A percentile compares a stretch with the other conserved stretches of the same genome.
phyloP scores from a whole-genome alignment of 106 monocot species.

The Cymbidium sinense region DNA sequence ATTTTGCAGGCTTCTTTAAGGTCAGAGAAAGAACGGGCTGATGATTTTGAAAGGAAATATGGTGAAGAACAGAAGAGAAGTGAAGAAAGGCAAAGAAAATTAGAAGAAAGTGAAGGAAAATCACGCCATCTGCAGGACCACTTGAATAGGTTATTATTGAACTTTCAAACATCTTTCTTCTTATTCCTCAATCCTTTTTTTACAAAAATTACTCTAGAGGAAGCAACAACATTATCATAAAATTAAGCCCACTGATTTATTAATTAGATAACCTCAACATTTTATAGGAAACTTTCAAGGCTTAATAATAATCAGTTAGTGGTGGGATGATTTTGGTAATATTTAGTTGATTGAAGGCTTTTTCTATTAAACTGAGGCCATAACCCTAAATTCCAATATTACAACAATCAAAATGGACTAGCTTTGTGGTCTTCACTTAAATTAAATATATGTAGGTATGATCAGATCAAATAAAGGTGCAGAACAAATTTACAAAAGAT shows the following conservation, averaged over 20 bases:
- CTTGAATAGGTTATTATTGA: slow-evolving; percentile 58
- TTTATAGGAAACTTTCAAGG: neutral
- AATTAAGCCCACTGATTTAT: neutral
- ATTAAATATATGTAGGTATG: neutral
- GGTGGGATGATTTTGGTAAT: neutral
- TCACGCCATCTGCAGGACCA: slow-evolving; percentile 64
- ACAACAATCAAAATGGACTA: neutral
- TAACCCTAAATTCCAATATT: neutral
- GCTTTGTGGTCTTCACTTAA: neutral
- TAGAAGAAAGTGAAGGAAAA: slow-evolving; percentile 73
- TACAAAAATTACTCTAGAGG: neutral
- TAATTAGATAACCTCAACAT: neutral
- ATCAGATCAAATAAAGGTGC: too few species aligned
- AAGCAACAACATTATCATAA: neutral
- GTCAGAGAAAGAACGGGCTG: slow-evolving; percentile 67
- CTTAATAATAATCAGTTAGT: neutral
- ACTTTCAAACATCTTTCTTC: neutral
- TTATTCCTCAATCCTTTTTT: neutral
- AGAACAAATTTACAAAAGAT: too few species aligned
- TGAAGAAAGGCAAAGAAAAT: slow-evolving; percentile 50
- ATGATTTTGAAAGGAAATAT: slow-evolving; percentile 56
- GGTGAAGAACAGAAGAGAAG: slow-evolving; percentile 42
- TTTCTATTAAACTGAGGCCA: neutral
- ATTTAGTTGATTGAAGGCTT: neutral
- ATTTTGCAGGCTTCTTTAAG: slow-evolving; percentile 50